Percentiles rank a stretch among this genome's conserved stretches.
phyloP scores from a whole-genome alignment of 148 eudicot genomes.

The Linanthus parryae region DNA sequence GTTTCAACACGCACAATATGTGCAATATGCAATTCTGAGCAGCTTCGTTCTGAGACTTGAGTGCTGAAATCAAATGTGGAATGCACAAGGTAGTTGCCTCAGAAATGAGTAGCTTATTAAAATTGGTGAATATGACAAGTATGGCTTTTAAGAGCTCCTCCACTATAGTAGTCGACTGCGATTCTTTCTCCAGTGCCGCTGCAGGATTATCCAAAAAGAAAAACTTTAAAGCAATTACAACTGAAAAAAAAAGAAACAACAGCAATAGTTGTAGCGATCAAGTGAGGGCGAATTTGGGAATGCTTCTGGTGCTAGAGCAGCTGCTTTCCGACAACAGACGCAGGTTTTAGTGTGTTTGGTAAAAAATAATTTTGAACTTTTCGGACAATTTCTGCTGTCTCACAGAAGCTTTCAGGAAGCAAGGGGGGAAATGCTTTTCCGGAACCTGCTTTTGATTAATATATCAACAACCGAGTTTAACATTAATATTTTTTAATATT shows the following conservation, averaged over 20 bases:
- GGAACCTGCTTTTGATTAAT: too few relatives aligned
- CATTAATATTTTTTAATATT: too few relatives aligned
- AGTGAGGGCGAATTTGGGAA: too few relatives aligned
- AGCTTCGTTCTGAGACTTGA: constrained; percentile 61
- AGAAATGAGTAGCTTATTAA: constrained; percentile 62
- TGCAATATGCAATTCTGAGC: constrained; percentile 69
- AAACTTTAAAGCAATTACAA: background rate
- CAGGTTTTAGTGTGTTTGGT: too few relatives aligned
- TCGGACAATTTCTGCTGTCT: too few relatives aligned
- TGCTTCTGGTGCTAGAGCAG: too few relatives aligned
- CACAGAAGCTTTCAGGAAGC: too few relatives aligned
- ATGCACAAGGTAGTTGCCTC: constrained; percentile 83
- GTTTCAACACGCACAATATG: constrained; percentile 56
- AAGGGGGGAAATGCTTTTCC: too few relatives aligned
- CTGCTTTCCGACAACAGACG: too few relatives aligned
- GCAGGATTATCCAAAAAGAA: constrained; percentile 11
- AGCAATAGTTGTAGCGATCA: background rate
- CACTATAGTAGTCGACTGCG: constrained; percentile 54
- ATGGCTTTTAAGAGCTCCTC: constrained; percentile 70
- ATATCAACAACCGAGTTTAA: too few relatives aligned
- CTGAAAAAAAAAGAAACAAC: background rate
- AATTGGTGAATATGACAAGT: constrained; percentile 59
- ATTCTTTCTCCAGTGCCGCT: constrained; percentile 82
- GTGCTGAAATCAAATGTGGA: constrained; percentile 70
- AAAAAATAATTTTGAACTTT: too few relatives aligned